Base-by-base conservation (phyloP, 352 stramenopile genomes). In the Pythium phragmiticola region DNA sequence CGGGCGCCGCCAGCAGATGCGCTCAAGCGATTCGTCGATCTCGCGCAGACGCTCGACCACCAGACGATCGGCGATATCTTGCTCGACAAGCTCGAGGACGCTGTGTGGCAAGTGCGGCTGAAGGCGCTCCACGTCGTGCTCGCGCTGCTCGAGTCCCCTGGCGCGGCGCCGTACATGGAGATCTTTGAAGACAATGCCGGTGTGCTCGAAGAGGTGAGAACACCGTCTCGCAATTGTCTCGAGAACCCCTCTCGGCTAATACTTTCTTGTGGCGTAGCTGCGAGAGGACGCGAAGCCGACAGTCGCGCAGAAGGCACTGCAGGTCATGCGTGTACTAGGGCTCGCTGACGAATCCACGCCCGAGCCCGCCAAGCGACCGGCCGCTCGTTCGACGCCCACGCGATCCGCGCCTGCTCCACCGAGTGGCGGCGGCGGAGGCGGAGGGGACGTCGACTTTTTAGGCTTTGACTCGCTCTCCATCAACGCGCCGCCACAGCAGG, bases 161-260 rank as follows among this genome's bases (percentile, higher is more conserved):
- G 74, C 46, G 76, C 76, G 16, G 69, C 67, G 14, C 76, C 77
- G 1, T 96, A 96, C 60, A 77, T 83, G 46, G 81, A 89, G 21
- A 88, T 87, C 69, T 92, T 94, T 55, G 81, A 90, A 57, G 87
- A 91, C 41, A 94, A 96, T 48, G 71, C 89, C 17, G 87, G 92
- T 46, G 77, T 94, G 6, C 57, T 96, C 3, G 77, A 96, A 70
- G 81, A 88, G 68, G 77, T 90, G 63, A 5, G 67, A 60, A 26
- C n/a, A 13, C 7, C 14, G 34, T 33, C 16, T 33, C 16, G 7
- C 7, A 11, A 39, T 3, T 50, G 0, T 33, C 45, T 26, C 17
- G 12, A 14, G 12, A 14, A 46, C 13, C 13, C 9, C 39, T 46
- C 39, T 46, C 5, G 13, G 8, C 13, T 46, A 2, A 46, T 2